These are phyloP conservation scores for Monilinia laxa DNA, from an alignment of 2,329 filamentous ascomycete genomes.

Conservation along the genomic window DNA sequence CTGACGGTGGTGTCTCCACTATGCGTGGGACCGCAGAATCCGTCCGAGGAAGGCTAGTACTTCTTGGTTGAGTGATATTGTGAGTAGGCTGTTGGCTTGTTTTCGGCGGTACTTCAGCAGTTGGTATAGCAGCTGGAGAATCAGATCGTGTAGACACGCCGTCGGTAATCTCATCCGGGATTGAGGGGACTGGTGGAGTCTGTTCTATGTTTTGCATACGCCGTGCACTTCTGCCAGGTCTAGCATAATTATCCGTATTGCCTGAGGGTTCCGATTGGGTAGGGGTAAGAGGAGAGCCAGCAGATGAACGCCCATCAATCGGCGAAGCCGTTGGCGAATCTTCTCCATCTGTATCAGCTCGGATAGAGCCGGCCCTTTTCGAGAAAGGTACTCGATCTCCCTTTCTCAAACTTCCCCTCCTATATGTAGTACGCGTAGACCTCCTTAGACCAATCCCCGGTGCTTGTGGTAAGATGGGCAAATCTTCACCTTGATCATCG, in stretches of 20 bases:
- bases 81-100: constrained; percentile 2
- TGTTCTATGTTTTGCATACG: constrained; percentile 34
- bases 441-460: constrained; percentile 78
- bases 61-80: constrained; percentile 27
- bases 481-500: constrained; percentile 58
- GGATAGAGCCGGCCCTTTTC: constrained; percentile 62
- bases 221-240: constrained; percentile 46
- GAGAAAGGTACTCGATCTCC: constrained; percentile 74
- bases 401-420: constrained; percentile 79
- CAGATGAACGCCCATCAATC: constrained; percentile 44
- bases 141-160: constrained; percentile 28
- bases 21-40: constrained; percentile 54
- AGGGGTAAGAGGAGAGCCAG: constrained; percentile 49
- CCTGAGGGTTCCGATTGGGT: constrained; percentile 69
- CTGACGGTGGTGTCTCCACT: constrained; percentile 60
- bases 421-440: constrained; percentile 88
- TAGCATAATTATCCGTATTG: constrained; percentile 60
- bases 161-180: constrained; percentile 23
- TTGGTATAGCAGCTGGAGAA: constrained; percentile 10
- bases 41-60: constrained; percentile 35
- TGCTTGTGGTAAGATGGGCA: constrained; percentile 78
- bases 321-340: constrained; percentile 51
- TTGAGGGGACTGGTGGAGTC: constrained; percentile 23
- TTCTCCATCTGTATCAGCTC: constrained; percentile 60
- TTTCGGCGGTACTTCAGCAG: constrained; percentile 12